Evolutionary conservation across 2,329 filamentous ascomycete species (phyloP), one percentile per base, ranked within the genome.

Genomic region (Alternaria sp.): DNA sequence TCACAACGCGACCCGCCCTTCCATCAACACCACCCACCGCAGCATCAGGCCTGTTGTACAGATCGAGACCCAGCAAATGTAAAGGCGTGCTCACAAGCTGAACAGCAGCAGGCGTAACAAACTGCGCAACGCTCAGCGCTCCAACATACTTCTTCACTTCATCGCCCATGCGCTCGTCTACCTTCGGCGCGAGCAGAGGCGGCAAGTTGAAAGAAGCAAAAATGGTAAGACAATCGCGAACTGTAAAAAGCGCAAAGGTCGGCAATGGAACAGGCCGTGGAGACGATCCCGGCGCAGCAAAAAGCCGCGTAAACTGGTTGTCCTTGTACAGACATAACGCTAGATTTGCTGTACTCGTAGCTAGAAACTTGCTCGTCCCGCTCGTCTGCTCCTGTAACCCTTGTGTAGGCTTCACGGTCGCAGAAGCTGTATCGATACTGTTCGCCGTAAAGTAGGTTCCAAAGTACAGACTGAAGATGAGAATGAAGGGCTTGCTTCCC

Each of bases 151-250:
- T 85, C 57, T 84, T 82, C 28, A 83, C 82, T 18, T 85, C 80
- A 14, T 85, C 66, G 43, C 58, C 44, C 64, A 79, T 70, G 14
- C 60, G 74, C 30, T 36, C 8, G 4, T 80, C 86, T 20, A 97
- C 81, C 6, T 82, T 79, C 0, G 93, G 92, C 0, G 92, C 92
- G 10, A 97, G 83, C 2, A 95, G 74, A 0, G 92, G 87, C 0
- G 94, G 94, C 2, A 97, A 82, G 76, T 97, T 97, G 85, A 97
- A 98, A 12, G 89, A 92, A 5, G 93, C 93, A 78, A 96, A 97
- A 71, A 97, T 93, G 53, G 94, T 97, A 63, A 97, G 81, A 79
- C 90, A 92, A 81, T 97, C 94, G 70, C 94, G 89, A 57, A 90
- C 75, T 3, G 92, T 89, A 83, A 97, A 97, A 59, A 97, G 87